Base-by-base conservation (phyloP, 306 rosid genomes). In the Alnus rubra region DNA sequence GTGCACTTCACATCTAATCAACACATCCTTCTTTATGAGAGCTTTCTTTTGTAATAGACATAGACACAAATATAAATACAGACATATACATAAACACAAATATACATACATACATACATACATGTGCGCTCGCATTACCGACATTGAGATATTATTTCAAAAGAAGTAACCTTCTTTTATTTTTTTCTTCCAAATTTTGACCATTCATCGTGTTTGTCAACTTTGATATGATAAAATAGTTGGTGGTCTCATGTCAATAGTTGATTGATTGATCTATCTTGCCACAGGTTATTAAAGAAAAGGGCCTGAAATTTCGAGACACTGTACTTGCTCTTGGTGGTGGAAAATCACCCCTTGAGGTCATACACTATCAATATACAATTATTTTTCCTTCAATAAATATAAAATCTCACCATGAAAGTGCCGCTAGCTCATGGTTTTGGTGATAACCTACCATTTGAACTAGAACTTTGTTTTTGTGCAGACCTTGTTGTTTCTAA, bases 241-340 rank as follows among this genome's bases (percentile, higher is more conserved):
- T 30, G 39, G 15, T 60, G 14, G 48, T 65, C 48, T 35, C 47
- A 2, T 35, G 47, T 15, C 48, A 65, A 33, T 18, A 37, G 10
- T 37, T 37, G 52, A 80, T 12, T 65, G 79, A 59, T 73, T 31
- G 45, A 28, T 39, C 19, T 74, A 28, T 65, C 14, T 83, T 78
- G 69, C 73, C 47, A 52, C 87, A 94, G 97, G 97, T 92, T 78
- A 93, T 94, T 54, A 81, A 79, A 84, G 98, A 94, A 79, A 92
- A 92, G 4, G 98, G 97, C 11, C 77, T 67, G 80, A 92, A 79
- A 84, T 94, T 94, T 93, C 84, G 93, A 39, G 98, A 94, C 80
- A 88, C 97, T 33, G 54, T 94, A 81, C 97, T 94, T 83, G 97
- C 97, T 72, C 97, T 92, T 75, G 97, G 98, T 64, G 98, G 98